Evolutionary conservation across 768 basidiomycete species (phyloP), one percentile per base, ranked within the genome.

Genomic region (Termitomyces sp.): DNA sequence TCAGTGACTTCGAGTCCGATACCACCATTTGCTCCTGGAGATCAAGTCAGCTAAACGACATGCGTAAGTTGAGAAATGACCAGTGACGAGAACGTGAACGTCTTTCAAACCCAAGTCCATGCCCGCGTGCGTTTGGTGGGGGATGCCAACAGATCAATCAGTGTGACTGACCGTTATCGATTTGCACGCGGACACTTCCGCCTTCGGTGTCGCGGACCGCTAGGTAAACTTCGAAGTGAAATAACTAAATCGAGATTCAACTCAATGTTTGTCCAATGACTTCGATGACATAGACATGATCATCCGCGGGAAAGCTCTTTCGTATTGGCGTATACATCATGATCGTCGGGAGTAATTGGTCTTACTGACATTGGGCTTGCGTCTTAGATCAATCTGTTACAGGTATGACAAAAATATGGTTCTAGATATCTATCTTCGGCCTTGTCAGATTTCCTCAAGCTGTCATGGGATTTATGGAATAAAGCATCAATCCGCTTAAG

Each of bases 11-110:
- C 84, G 0, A 88, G 73, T 9, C 89, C 89, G 36, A 92, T 90
- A 0, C 87, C 88, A 4, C 88, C 88, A 62, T 84, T 88, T 2
- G 88, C 87, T 50, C 89, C 89, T 85, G 10, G 20, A 51, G 10
- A 39, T 13, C 7, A 52, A 10, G 22, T 22, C 13, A 57, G 20
- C 31, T 36, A 29, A 13, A 26, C 2, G 1, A 1, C 22, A 18
- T 8, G 22, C 20, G 16, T 29, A 16, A 24, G 44, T 10, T 50
- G 8, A n/a, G 18, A 16, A 49, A 37, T 54, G 47, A 85, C 87
- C 87, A 58, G 87, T 88, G 29, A 89, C 76, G 18, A 90, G 75
- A 39, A 88, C 86, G 67, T 89, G 87, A 8, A 86, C 81, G 55
- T 70, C 75, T 53, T 79, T 68, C 51, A 90, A 72, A 22, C 76